Evolutionary conservation across 2,329 filamentous ascomycete genomes (phyloP), one percentile per base, ranked within the genome.

Genomic region (Trichothecium sympodiale): DNA sequence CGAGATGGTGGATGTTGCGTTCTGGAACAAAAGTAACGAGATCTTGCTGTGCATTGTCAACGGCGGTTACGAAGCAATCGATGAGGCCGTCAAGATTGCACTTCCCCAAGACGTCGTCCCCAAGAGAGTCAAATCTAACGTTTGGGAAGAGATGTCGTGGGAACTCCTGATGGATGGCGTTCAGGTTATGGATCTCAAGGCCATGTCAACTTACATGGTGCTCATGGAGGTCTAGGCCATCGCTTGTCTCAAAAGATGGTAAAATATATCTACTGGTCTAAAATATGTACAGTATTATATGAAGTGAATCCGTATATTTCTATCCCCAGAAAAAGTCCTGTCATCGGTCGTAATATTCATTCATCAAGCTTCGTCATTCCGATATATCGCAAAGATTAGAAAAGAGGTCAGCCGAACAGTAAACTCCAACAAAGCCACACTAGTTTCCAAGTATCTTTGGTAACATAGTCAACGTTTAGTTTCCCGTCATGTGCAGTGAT

Each of bases 341-440:
- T 48, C 51, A 46, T 53, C 45, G 52, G 43, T 52, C 51, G 50
- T 54, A 37, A 53, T 41, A 40, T 42, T 53, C 51, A 36, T 54
- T 51, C 45, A 50, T 45, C 51, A 50, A 25, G 20, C 20, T 10
- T 54, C 51, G 44, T 54, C 44, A 54, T 51, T 44, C 49, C 40
- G 50, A 53, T 43, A 49, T 25, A 10, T 10, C 20, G 20, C 20
- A 25, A 25, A 25, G 20, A 25, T 25, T 6, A 10, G 20, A 10
- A 25, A 25, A 25, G 10, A 10, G 6, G 6, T 10, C 20, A 6
- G 20, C 20, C 20, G 20, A 25, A 10, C 20, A 25, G 10, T 25
- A 25, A 25, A 6, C 20, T 25, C 20, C 20, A 25, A 25, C 20
- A 25, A 6, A 10, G 20, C 10, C 20, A 10, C 20, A 25, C 10